These are phyloP conservation scores for Diplodia corticola DNA, from an alignment of 2,329 filamentous ascomycete species.

Conservation along the genomic window DNA sequence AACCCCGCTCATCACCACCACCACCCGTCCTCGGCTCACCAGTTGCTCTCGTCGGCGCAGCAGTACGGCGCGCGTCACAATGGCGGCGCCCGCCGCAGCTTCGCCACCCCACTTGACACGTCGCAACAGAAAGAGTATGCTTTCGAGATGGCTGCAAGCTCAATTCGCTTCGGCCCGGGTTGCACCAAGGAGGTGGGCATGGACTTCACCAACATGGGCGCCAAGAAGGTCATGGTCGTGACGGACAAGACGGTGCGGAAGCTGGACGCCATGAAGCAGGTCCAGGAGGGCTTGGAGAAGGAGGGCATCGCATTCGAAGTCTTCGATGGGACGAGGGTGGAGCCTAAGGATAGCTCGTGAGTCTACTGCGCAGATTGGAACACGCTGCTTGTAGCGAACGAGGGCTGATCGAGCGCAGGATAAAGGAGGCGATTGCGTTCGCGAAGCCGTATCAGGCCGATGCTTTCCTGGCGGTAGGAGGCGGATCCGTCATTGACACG, in stretches of 20 bases:
- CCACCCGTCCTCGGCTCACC: slow-evolving; percentile 39
- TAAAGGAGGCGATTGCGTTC: slow-evolving; percentile 87
- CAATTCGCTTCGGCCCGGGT: slow-evolving; percentile 90
- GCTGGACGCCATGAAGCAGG: slow-evolving; percentile 87
- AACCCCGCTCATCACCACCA: slow-evolving; percentile 78
- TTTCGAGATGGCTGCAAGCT: slow-evolving; percentile 96
- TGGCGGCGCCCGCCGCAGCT: slow-evolving; percentile 46
- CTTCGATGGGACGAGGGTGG: slow-evolving; percentile 77
- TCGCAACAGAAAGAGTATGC: slow-evolving; percentile 88
- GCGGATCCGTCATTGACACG: slow-evolving; percentile 95
- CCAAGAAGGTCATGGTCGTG: slow-evolving; percentile 85
- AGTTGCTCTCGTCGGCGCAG: slow-evolving; percentile 28
- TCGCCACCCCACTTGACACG: slow-evolving; percentile 76
- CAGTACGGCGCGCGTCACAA: slow-evolving; percentile 44
- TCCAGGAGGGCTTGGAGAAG: slow-evolving; percentile 72
- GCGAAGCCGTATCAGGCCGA: slow-evolving; percentile 79
- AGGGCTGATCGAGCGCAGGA: slow-evolving; percentile 49
- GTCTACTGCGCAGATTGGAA: slow-evolving; percentile 33
- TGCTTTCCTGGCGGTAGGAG: slow-evolving; percentile 86
- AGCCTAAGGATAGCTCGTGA: slow-evolving; percentile 92
- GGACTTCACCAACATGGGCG: slow-evolving; percentile 91
- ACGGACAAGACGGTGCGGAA: slow-evolving; percentile 82
- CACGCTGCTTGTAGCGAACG: not conserved
- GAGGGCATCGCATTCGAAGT: slow-evolving; percentile 81
- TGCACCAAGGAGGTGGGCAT: slow-evolving; percentile 96